A percentile compares a stretch with the other conserved stretches of the same genome.
These are phyloP conservation scores for Panicum miliaceum DNA, from an alignment of 176 grass and related monocot genomes.

Conservation along the genomic window DNA sequence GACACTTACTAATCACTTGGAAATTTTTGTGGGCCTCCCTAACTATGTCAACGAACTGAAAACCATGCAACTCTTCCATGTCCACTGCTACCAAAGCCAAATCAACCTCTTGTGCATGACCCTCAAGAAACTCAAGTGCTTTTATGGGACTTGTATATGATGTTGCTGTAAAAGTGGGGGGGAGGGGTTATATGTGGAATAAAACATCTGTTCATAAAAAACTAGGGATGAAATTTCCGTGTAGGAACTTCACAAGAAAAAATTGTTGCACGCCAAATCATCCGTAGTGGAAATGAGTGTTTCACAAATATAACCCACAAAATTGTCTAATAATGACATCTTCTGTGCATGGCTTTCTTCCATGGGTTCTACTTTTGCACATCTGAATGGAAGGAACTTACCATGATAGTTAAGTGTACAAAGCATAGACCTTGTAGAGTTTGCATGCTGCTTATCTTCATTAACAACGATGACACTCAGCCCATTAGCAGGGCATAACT, in stretches of 20 bases:
- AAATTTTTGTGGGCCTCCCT: slow-evolving; percentile 19
- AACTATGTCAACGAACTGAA: slow-evolving; percentile 22
- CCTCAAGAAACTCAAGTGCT: slow-evolving; percentile 29
- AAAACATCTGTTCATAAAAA: neutral
- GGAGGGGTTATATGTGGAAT: no score
- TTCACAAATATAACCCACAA: neutral
- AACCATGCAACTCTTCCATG: slow-evolving; percentile 45
- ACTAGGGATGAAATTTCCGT: neutral
- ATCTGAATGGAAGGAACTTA: neutral
- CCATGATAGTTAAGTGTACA: slow-evolving; percentile 11
- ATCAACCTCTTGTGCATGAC: slow-evolving; percentile 40
- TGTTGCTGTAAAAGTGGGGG: slow-evolving; percentile 30
- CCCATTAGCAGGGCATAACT: neutral
- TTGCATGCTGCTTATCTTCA: slow-evolving; percentile 11
- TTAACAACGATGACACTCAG: slow-evolving; percentile 22
- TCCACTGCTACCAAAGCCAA: slow-evolving; percentile 35
- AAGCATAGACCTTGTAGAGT: slow-evolving; percentile 17
- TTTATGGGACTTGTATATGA: slow-evolving; percentile 34
- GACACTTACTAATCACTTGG: slow-evolving; percentile 43
- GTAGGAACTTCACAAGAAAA: neutral
- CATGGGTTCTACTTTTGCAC: neutral
- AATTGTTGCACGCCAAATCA: neutral
- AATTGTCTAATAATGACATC: neutral
- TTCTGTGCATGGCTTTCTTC: neutral
- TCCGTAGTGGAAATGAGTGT: neutral